Conservation (phyloP, 495 filamentous ascomycete genomes). For the Mytilinidion resinicola region DNA sequence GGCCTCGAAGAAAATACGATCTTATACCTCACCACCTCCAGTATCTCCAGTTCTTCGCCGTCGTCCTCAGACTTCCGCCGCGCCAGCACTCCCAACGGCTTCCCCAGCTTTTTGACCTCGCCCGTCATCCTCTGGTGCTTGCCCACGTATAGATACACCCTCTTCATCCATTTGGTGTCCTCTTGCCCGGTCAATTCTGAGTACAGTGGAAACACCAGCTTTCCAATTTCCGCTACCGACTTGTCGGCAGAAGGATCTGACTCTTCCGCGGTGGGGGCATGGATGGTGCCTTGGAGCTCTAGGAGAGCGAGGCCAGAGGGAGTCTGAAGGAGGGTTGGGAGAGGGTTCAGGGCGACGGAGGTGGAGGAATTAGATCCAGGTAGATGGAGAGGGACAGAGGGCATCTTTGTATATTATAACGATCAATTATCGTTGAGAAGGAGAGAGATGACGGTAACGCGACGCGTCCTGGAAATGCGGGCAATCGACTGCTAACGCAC, state of each 20-base stretch:
- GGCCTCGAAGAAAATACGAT: conserved; percentile 79
- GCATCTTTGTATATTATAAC: conserved; percentile 52
- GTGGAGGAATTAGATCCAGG: neutral
- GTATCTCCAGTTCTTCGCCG: conserved; percentile 57
- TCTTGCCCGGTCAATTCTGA: conserved; percentile 41
- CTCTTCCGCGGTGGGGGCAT: conserved; percentile 39
- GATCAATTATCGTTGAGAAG: too few relatives aligned
- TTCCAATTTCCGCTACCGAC: conserved; percentile 56
- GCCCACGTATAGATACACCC: conserved; percentile 80
- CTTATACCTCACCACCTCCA: conserved; percentile 85
- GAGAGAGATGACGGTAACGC: too few relatives aligned
- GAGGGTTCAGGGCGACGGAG: conserved; percentile 45
- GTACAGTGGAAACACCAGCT: conserved; percentile 72
- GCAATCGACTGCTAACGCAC: too few relatives aligned
- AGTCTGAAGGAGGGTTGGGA: conserved; percentile 82
- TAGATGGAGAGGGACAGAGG: conserved; percentile 51
- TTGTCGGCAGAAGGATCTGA: conserved; percentile 11
- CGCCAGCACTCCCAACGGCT: conserved; percentile 70
- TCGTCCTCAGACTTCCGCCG: conserved; percentile 34
- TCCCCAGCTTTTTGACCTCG: conserved; percentile 77
- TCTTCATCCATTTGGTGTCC: conserved; percentile 73
- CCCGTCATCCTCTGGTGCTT: conserved; percentile 84
- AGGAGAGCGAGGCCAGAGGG: conserved; percentile 73
- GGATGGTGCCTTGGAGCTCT: conserved; percentile 85
- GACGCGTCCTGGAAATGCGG: too few relatives aligned